These are phyloP conservation scores for Trypanosoma cruzi DNA, from an alignment of 208 protist genomes.

Conservation along the genomic window DNA sequence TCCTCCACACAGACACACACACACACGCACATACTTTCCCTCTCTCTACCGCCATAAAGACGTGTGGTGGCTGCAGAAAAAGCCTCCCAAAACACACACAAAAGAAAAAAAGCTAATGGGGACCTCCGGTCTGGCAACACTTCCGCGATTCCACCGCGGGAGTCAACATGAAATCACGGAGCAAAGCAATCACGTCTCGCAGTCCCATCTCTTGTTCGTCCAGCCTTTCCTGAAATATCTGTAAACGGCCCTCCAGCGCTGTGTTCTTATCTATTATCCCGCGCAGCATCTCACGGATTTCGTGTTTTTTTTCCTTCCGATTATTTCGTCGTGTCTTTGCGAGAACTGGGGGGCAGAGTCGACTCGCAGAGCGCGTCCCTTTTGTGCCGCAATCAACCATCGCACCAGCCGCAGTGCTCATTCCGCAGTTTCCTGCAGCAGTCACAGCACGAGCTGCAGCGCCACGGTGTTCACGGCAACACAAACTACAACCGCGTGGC, in stretches of 20 bases:
- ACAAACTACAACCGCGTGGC: constrained; percentile 1
- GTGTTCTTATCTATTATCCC: constrained; percentile 10
- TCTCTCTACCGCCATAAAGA: not conserved
- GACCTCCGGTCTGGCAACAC: not conserved
- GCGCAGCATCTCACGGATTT: constrained; percentile 4
- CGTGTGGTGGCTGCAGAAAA: too few relatives aligned
- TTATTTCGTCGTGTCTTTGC: not conserved
- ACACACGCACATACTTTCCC: not conserved
- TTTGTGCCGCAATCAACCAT: not conserved
- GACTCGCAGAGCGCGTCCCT: not conserved
- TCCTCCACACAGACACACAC: too few relatives aligned
- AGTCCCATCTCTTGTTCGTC: constrained; percentile 22
- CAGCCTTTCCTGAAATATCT: constrained; percentile 6
- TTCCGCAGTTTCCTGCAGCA: too few relatives aligned
- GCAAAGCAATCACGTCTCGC: constrained; percentile 6
- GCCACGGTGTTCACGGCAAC: not conserved
- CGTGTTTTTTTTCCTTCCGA: not conserved
- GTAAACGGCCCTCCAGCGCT: constrained; percentile 12
- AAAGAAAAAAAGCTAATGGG: not conserved
- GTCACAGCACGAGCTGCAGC: not conserved
- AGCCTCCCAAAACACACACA: too few relatives aligned
- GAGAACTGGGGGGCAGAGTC: not conserved
- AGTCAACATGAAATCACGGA: constrained; percentile 5
- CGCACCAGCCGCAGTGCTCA: too few relatives aligned
- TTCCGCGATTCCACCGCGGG: not conserved